Conservation (phyloP, 768 basidiomycete species). For the Boletus vermiculosoides region DNA sequence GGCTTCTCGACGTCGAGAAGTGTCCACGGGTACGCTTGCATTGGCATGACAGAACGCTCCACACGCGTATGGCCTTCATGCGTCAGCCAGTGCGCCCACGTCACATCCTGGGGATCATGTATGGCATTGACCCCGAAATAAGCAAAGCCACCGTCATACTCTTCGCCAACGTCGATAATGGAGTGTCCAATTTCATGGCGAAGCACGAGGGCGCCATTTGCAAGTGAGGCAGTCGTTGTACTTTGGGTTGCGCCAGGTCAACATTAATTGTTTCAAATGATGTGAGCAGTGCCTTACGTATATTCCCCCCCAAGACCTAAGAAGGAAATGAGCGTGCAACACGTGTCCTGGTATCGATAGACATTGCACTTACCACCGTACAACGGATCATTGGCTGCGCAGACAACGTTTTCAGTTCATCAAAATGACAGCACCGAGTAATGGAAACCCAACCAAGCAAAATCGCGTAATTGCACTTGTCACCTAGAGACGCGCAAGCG, state of each 20-base stretch:
- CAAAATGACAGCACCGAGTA: not conserved
- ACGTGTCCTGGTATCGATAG: not conserved
- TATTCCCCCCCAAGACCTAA: constrained; percentile 75
- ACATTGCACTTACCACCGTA: constrained; percentile 59
- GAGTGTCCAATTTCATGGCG: constrained; percentile 82
- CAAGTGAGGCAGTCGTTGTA: constrained; percentile 69
- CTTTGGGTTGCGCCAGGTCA: constrained; percentile 34
- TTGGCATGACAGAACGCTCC: constrained; percentile 71
- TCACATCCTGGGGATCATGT: constrained; percentile 42
- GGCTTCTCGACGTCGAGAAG: constrained; percentile 58
- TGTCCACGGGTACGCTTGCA: constrained; percentile 77
- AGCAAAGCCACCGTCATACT: constrained; percentile 75
- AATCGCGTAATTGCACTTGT: constrained; percentile 73
- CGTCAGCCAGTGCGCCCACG: constrained; percentile 75
- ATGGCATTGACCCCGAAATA: constrained; percentile 72
- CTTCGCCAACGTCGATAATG: constrained; percentile 75
- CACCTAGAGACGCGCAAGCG: constrained; percentile 63
- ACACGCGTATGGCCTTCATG: constrained; percentile 38
- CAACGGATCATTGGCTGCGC: constrained; percentile 70
- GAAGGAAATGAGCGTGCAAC: not conserved
- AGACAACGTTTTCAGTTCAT: constrained; percentile 3
- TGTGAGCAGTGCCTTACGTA: constrained; percentile 50
- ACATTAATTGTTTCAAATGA: not conserved
- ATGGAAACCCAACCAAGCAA: constrained; percentile 52
- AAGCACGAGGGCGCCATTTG: constrained; percentile 73